Evolutionary conservation across 192 early-diverging fungal genomes (phyloP).

Genomic region (Chytriomyces sp.): DNA sequence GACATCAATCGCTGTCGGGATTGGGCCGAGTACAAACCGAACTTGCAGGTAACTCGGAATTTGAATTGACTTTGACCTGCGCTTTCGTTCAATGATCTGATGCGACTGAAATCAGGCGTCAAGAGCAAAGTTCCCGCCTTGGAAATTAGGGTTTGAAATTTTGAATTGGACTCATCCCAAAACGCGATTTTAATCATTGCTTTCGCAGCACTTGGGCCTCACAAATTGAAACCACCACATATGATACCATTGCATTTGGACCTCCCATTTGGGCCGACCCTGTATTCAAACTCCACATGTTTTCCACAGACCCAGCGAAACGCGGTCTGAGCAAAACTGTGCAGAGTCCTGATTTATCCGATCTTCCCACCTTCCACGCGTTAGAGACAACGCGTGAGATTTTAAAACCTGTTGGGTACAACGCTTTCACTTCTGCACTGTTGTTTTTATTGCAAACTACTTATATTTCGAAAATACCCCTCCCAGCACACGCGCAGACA

Average conservation of each 20-base stretch:
- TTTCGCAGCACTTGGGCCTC: constrained; percentile 26
- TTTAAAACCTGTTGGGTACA: not conserved
- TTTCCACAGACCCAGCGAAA: not conserved
- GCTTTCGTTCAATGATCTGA: too few species aligned
- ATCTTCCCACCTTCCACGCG: constrained; percentile 4
- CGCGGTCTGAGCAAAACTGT: too few species aligned
- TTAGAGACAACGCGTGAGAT: constrained; percentile 9
- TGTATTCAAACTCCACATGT: constrained; percentile 40
- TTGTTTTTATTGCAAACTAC: not conserved
- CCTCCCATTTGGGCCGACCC: constrained; percentile 45
- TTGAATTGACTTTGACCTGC: not conserved
- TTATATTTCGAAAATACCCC: too few species aligned
- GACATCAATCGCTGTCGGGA: constrained; percentile 40
- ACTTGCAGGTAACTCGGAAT: constrained; percentile 15
- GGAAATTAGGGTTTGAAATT: constrained; percentile 9
- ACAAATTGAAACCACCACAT: constrained; percentile 45
- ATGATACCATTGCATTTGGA: constrained; percentile 28
- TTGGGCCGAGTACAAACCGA: constrained; percentile 43
- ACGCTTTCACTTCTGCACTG: not conserved
- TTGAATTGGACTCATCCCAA: not conserved
- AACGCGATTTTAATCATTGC: not conserved
- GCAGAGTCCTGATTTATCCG: not conserved
- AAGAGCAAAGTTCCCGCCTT: not conserved
- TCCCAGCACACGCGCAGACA: not conserved
- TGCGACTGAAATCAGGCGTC: not conserved